phyloP scores from a whole-genome alignment of 2,329 filamentous ascomycete species.

The Alternaria sp. region DNA sequence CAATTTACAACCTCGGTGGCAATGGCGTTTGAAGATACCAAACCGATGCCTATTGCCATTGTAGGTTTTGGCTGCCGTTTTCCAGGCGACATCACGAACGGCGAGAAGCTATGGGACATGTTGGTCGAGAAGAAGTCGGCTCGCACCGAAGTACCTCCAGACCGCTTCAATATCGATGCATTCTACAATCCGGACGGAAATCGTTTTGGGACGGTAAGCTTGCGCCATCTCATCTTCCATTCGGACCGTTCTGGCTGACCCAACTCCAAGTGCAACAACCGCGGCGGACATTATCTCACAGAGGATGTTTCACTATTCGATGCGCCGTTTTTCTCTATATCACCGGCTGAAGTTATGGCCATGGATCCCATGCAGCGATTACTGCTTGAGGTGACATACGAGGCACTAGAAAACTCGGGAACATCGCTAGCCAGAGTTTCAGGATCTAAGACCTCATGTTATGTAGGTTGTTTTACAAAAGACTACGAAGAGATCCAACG shows the following conservation, averaged over 20 bases:
- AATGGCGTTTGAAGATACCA: slow-evolving; percentile 14
- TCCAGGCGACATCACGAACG: slow-evolving; percentile 25
- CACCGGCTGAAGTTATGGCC: slow-evolving; percentile 28
- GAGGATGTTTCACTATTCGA: slow-evolving; percentile 35
- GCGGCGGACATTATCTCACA: slow-evolving; percentile 33
- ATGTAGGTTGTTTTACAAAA: slow-evolving; percentile 28
- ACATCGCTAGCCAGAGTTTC: slow-evolving; percentile 22
- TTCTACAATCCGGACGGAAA: slow-evolving; percentile 29
- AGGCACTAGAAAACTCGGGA: slow-evolving; percentile 33
- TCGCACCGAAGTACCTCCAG: slow-evolving; percentile 20
- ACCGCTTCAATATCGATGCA: slow-evolving; percentile 27
- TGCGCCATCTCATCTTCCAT: not conserved
- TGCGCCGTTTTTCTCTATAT: slow-evolving; percentile 35
- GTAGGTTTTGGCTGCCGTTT: slow-evolving; percentile 44
- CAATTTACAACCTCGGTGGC: not conserved
- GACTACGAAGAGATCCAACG: slow-evolving; percentile 32
- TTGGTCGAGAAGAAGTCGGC: slow-evolving; percentile 22
- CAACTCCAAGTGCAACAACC: slow-evolving; percentile 15
- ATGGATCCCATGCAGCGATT: slow-evolving; percentile 42
- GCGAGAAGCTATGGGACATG: slow-evolving; percentile 29
- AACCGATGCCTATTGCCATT: slow-evolving; percentile 34
- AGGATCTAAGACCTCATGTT: slow-evolving; percentile 32
- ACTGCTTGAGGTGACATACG: slow-evolving; percentile 36
- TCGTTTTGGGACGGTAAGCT: slow-evolving; percentile 22
- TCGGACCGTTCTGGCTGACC: slow-evolving; percentile 7